Conservation (phyloP, 2,329 filamentous ascomycete species). For the Ophiostoma triangulosporum region DNA sequence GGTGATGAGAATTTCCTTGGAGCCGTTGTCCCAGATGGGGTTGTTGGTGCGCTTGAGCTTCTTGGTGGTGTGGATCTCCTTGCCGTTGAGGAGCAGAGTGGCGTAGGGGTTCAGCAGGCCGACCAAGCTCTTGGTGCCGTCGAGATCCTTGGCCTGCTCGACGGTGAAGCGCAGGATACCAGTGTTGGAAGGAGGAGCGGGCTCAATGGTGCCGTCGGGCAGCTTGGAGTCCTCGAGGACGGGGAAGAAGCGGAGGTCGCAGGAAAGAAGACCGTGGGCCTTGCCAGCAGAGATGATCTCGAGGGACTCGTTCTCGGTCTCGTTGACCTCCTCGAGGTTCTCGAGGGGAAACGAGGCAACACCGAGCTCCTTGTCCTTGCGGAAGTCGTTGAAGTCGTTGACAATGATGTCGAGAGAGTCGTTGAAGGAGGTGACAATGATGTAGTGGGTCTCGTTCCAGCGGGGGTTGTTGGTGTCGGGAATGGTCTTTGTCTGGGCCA, state of each 20-base stretch:
- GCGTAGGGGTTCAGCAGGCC: conserved; percentile 88
- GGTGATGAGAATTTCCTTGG: conserved; percentile 89
- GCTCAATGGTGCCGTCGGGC: conserved; percentile 63
- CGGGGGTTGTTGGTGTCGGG: conserved; percentile 73
- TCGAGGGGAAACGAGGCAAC: conserved; percentile 76
- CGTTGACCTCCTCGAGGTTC: conserved; percentile 59
- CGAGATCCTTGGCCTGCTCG: conserved; percentile 92
- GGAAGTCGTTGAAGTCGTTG: conserved; percentile 88
- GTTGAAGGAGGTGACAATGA: conserved; percentile 83
- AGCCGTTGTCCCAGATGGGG: conserved; percentile 86
- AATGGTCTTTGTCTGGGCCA: conserved; percentile 81
- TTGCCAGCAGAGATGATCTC: conserved; percentile 79
- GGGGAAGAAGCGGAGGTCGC: conserved; percentile 89
- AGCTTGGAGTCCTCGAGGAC: conserved; percentile 62
- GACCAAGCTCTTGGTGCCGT: conserved; percentile 81
- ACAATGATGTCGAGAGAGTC: conserved; percentile 75
- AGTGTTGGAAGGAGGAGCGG: conserved; percentile 78
- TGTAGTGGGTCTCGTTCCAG: conserved; percentile 95
- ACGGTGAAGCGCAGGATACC: conserved; percentile 89
- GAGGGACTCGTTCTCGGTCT: conserved; percentile 72
- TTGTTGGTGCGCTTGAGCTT: conserved; percentile 96
- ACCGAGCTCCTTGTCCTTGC: conserved; percentile 93
- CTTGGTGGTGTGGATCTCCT: conserved; percentile 77
- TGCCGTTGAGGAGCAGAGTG: conserved; percentile 75
- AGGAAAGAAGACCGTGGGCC: conserved; percentile 62